Conservation (phyloP, 495 filamentous ascomycete genomes). For the Trichoderma asperelloides region DNA sequence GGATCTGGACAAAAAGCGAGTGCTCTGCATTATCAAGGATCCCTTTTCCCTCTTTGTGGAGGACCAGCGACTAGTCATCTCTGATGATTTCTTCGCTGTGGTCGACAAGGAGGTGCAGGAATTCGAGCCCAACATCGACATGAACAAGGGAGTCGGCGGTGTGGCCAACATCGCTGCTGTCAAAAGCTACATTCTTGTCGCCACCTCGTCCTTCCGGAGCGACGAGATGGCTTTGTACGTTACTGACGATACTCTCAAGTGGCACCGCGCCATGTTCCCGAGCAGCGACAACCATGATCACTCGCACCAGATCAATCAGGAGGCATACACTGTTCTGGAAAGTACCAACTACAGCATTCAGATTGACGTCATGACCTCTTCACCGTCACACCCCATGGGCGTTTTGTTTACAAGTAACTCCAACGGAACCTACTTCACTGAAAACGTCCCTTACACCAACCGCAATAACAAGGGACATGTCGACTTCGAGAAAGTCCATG, state of each 20-base stretch:
- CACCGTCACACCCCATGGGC: constrained; percentile 59
- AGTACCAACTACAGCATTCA: constrained; percentile 96
- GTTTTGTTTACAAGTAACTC: constrained; percentile 88
- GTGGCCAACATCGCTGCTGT: constrained; percentile 69
- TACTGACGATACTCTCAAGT: constrained; percentile 68
- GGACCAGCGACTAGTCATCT: constrained; percentile 67
- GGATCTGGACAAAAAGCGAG: constrained; percentile 50
- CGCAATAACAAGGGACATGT: constrained; percentile 60
- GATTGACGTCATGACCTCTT: constrained; percentile 75
- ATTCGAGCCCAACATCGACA: constrained; percentile 66
- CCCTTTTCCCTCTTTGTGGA: constrained; percentile 49
- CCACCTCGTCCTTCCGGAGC: constrained; percentile 66
- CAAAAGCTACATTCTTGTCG: constrained; percentile 78
- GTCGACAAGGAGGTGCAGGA: constrained; percentile 40
- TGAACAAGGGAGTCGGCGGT: constrained; percentile 60
- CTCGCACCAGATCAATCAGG: constrained; percentile 65
- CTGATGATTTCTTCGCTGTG: constrained; percentile 65
- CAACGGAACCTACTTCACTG: constrained; percentile 89
- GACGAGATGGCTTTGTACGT: constrained; percentile 81
- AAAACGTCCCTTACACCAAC: constrained; percentile 87
- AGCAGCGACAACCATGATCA: constrained; percentile 36
- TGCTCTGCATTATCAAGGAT: constrained; percentile 70
- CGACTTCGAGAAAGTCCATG: constrained; percentile 86
- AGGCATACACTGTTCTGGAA: constrained; percentile 89
- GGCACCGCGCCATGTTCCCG: constrained; percentile 88